Percentiles rank a stretch among this genome's conserved stretches.
phyloP scores from a whole-genome alignment of 108 stramenopile species.

The Cylindrotheca fusiformis region DNA sequence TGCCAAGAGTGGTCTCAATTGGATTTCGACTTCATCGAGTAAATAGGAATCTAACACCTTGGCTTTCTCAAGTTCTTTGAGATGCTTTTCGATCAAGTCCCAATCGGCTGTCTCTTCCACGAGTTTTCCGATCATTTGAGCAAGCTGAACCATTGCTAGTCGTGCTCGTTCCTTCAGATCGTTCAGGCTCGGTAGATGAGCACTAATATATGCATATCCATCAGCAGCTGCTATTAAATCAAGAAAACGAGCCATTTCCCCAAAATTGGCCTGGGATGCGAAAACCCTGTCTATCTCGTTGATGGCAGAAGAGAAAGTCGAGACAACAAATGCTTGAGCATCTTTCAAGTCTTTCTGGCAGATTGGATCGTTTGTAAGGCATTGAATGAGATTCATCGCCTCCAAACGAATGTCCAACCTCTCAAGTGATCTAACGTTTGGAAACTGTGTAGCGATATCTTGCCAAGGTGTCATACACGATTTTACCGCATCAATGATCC shows the following conservation, averaged over 20 bases:
- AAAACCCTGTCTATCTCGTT: slow-evolving; percentile 4
- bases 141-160: slow-evolving; percentile 23
- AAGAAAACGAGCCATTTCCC: neutral
- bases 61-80: slow-evolving; percentile 31
- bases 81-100: slow-evolving; percentile 37
- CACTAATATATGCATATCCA: neutral
- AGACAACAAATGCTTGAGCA: neutral
- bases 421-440: neutral
- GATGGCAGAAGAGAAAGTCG: neutral
- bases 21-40: slow-evolving; percentile 22
- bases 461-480: neutral
- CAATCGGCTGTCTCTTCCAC: slow-evolving; percentile 44
- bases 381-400: neutral
- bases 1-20: slow-evolving; percentile 28
- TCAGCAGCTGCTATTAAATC: neutral
- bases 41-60: slow-evolving; percentile 33
- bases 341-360: neutral
- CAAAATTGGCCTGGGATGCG: neutral
- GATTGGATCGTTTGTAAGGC: neutral
- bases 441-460: neutral
- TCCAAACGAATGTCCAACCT: neutral
- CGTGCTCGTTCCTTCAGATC: slow-evolving; percentile 18
- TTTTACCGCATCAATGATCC: neutral
- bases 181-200: slow-evolving; percentile 15
- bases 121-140: slow-evolving; percentile 28